Evolutionary conservation across 345 rosid species (phyloP).

Genomic region (Pugionium dolabratum): DNA sequence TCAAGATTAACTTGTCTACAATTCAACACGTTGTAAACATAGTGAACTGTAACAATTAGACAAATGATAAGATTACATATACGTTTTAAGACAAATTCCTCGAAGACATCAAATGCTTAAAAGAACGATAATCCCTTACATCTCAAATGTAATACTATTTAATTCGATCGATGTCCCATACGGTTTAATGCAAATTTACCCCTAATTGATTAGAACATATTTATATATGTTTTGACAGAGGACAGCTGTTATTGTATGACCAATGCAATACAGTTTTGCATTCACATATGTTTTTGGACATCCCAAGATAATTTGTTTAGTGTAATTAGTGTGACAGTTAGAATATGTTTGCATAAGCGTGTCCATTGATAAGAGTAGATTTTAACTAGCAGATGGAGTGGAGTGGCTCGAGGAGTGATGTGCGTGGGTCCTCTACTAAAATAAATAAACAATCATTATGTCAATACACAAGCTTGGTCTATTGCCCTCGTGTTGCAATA

Average conservation of each 20-base stretch:
- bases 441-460: too few species aligned
- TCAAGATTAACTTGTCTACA: slow-evolving; percentile 31
- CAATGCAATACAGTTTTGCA: slow-evolving; percentile 32
- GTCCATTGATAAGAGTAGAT: slow-evolving; percentile 34
- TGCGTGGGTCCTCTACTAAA: slow-evolving; percentile 29
- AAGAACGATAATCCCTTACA: not conserved
- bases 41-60: slow-evolving; percentile 14
- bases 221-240: slow-evolving; percentile 27
- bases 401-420: slow-evolving; percentile 71
- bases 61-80: slow-evolving; percentile 33
- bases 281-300: slow-evolving; percentile 36
- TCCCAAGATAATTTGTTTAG: slow-evolving; percentile 31
- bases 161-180: slow-evolving; percentile 10
- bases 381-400: slow-evolving; percentile 37
- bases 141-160: slow-evolving; percentile 3
- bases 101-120: slow-evolving; percentile 38
- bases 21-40: slow-evolving; percentile 23
- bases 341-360: slow-evolving; percentile 12
- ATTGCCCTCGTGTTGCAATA: too few species aligned
- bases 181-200: not conserved
- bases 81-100: slow-evolving; percentile 60
- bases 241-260: slow-evolving; percentile 45
- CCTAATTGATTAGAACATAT: not conserved
- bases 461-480: too few species aligned
- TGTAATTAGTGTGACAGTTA: slow-evolving; percentile 11